Conservation (phyloP, 768 basidiomycete genomes). For the Trametes cinnabarina region DNA sequence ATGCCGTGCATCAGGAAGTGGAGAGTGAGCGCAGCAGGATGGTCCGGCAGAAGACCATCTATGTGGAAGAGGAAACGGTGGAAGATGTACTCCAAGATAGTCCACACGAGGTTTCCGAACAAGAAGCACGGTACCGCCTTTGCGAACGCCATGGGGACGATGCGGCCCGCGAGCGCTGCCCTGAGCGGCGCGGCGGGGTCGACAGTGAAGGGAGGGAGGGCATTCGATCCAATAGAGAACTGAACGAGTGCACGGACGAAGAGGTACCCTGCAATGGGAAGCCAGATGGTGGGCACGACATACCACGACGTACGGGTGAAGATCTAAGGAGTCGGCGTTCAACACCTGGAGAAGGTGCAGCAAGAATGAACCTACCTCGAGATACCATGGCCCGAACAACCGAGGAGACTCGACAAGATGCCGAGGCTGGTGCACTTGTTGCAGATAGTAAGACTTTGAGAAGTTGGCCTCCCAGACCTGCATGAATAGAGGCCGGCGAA, state of each 20-base stretch:
- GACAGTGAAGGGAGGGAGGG: slow-evolving; percentile 60
- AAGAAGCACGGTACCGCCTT: slow-evolving; percentile 72
- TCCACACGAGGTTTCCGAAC: slow-evolving; percentile 89
- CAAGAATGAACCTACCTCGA: slow-evolving; percentile 59
- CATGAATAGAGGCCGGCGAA: slow-evolving; percentile 75
- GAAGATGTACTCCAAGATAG: slow-evolving; percentile 85
- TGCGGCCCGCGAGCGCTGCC: slow-evolving; percentile 32
- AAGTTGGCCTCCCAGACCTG: slow-evolving; percentile 91
- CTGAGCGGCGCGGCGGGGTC: slow-evolving; percentile 56
- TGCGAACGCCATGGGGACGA: slow-evolving; percentile 51
- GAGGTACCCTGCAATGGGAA: slow-evolving; percentile 79
- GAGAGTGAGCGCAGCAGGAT: slow-evolving; percentile 69
- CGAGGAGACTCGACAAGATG: slow-evolving; percentile 82
- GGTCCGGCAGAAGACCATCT: slow-evolving; percentile 84
- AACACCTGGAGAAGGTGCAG: no score
- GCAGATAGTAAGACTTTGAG: slow-evolving; percentile 92
- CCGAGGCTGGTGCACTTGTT: slow-evolving; percentile 96
- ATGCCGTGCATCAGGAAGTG: slow-evolving; percentile 95
- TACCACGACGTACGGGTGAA: slow-evolving; percentile 91
- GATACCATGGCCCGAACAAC: slow-evolving; percentile 76
- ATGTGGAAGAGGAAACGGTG: slow-evolving; percentile 98
- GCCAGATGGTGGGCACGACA: slow-evolving; percentile 89
- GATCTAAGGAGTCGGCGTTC: slow-evolving; percentile 41
- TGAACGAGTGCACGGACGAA: slow-evolving; percentile 80
- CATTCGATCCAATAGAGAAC: slow-evolving; percentile 55